A percentile compares a stretch with the other conserved stretches of the same genome.
phyloP scores from a whole-genome alignment of 2,329 filamentous ascomycete genomes.

The Cercospora sp. region DNA sequence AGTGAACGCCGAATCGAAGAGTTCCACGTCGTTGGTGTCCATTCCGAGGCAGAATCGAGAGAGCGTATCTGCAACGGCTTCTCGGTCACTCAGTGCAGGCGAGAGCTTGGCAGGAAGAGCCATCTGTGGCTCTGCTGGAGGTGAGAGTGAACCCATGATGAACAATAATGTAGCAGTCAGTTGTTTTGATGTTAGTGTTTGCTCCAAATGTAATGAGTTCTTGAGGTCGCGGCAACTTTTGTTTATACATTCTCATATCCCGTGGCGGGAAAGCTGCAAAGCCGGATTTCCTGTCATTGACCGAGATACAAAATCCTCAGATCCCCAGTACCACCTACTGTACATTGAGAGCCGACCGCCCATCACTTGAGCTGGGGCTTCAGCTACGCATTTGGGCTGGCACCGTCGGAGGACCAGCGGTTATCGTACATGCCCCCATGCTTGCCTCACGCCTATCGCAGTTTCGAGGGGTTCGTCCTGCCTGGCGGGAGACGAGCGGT shows the following conservation, averaged over 20 bases:
- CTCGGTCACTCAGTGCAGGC: slow-evolving; percentile 29
- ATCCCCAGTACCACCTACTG: neutral
- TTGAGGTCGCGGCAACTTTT: neutral
- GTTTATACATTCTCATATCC: neutral
- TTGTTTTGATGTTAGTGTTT: neutral
- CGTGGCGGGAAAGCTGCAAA: neutral
- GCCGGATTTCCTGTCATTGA: neutral
- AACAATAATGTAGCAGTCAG: neutral
- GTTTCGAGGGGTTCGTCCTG: neutral
- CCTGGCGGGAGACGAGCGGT: neutral
- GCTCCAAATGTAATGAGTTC: neutral
- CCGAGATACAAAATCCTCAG: neutral
- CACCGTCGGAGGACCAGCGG: neutral
- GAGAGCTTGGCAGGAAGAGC: neutral
- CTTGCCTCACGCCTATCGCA: neutral
- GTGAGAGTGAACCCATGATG: neutral
- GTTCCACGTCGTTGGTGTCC: slow-evolving; percentile 33
- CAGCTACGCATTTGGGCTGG: neutral
- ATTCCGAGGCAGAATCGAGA: slow-evolving; percentile 34
- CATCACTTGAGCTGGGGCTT: neutral
- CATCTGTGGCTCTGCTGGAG: neutral
- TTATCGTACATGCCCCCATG: neutral
- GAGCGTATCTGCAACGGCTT: slow-evolving; percentile 38
- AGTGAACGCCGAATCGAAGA: slow-evolving; percentile 38
- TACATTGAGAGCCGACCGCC: neutral